phyloP scores from a whole-genome alignment of 164 flowering plant species.

The Amborella trichopoda region DNA sequence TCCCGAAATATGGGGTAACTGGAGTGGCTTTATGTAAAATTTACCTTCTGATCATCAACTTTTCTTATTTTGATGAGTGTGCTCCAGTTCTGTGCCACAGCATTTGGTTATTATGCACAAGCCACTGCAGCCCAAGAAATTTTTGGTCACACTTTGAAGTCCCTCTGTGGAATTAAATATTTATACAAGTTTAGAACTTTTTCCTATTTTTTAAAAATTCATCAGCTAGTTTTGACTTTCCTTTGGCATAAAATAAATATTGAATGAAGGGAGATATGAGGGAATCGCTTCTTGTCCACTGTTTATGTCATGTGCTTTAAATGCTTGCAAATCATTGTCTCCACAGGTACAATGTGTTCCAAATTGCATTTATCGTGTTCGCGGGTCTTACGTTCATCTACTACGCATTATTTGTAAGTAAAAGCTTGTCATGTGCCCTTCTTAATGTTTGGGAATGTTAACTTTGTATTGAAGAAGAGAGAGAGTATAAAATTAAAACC shows the following conservation, averaged over 20 bases:
- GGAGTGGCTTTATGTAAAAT: neutral
- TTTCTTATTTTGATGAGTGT: conserved; percentile 38
- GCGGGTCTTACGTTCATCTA: conserved; percentile 81
- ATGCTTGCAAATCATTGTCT: neutral
- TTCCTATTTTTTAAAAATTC: too few species aligned
- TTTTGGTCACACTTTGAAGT: conserved; percentile 93
- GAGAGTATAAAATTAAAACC: too few species aligned
- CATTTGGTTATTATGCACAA: conserved; percentile 95
- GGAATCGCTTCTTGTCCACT: neutral
- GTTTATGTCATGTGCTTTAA: neutral
- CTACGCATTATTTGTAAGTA: conserved; percentile 83
- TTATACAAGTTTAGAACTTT: conserved; percentile 95
- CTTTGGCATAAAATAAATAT: neutral
- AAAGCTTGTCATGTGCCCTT: too few species aligned
- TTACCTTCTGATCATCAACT: neutral
- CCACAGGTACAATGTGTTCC: conserved; percentile 96
- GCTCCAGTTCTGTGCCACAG: conserved; percentile 91
- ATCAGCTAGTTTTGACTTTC: neutral
- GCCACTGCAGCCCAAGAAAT: conserved; percentile 99
- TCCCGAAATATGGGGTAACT: too few species aligned
- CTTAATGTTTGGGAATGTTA: neutral
- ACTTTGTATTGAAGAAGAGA: too few species aligned
- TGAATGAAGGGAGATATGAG: neutral
- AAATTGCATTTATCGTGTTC: conserved; percentile 66
- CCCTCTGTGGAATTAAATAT: conserved; percentile 90